These are phyloP conservation scores for Raffaelea ambrosiae DNA, from an alignment of 2,329 filamentous ascomycete species.

Conservation along the genomic window DNA sequence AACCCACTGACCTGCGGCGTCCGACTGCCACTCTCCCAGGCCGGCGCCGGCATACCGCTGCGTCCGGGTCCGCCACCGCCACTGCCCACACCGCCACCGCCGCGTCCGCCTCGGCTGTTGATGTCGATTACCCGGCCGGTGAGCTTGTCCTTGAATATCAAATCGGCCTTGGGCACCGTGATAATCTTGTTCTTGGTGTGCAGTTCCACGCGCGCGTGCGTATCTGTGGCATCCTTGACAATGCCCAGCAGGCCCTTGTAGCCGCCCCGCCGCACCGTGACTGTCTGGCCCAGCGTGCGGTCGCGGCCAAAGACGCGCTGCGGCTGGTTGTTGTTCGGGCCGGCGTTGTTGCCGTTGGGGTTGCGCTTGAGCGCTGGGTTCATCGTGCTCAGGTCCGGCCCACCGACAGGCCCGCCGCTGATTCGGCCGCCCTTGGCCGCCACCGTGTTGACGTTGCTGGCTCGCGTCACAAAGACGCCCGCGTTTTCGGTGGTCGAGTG, in stretches of 20 bases:
- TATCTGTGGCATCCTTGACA: constrained; percentile 88
- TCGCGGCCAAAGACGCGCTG: constrained; percentile 75
- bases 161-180: constrained; percentile 68
- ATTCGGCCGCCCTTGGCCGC: constrained; percentile 89
- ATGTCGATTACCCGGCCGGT: constrained; percentile 74
- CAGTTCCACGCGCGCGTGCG: constrained; percentile 78
- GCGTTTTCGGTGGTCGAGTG: constrained; percentile 78
- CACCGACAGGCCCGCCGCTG: constrained; percentile 44
- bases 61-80: constrained; percentile 24
- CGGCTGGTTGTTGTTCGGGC: constrained; percentile 50
- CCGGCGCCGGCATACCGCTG: constrained; percentile 24
- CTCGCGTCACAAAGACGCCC: constrained; percentile 79
- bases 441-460: constrained; percentile 77
- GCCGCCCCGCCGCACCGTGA: constrained; percentile 76
- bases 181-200: constrained; percentile 92
- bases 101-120: constrained; percentile 31
- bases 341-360: constrained; percentile 43
- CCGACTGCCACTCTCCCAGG: constrained; percentile 58
- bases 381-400: constrained; percentile 81
- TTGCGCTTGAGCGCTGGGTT: constrained; percentile 80
- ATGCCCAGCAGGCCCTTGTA: constrained; percentile 93
- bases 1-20: constrained; percentile 58
- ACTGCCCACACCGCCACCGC: constrained; percentile 34
- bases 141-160: constrained; percentile 79
- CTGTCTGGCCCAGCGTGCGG: constrained; percentile 80